Evolutionary conservation across 768 basidiomycete species (phyloP).

Genomic region (Daedaleopsis nitida): DNA sequence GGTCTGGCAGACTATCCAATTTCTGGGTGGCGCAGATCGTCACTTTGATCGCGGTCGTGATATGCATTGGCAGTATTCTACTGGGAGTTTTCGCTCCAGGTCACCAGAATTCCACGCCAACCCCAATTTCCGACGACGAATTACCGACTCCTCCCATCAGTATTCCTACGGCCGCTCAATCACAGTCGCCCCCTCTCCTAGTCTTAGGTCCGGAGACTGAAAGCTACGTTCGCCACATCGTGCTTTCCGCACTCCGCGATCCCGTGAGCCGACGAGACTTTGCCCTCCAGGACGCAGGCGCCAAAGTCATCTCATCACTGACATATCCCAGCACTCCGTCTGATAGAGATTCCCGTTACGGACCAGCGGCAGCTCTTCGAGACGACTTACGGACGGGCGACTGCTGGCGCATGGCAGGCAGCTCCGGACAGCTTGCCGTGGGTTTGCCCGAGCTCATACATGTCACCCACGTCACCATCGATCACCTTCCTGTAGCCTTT

Average conservation of each 20-base stretch:
- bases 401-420: not conserved
- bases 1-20: too few relatives aligned
- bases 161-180: not conserved
- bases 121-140: too few relatives aligned
- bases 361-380: not conserved
- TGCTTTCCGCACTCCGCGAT: not conserved
- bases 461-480: not conserved
- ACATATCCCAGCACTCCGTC: not conserved
- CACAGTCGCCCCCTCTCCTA: not conserved
- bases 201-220: not conserved
- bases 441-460: not conserved
- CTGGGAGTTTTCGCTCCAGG: too few relatives aligned
- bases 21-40: too few relatives aligned
- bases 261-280: not conserved
- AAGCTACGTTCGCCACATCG: not conserved
- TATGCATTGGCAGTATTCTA: too few relatives aligned
- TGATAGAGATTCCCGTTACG: not conserved
- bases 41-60: too few relatives aligned
- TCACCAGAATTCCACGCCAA: too few relatives aligned
- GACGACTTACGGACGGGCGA: not conserved
- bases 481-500: conserved; percentile 1
- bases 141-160: not conserved
- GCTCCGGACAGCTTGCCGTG: not conserved
- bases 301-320: not conserved
- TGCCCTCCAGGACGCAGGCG: not conserved